These are phyloP conservation scores for Gracilariopsis chorda DNA, from an alignment of 23 red algal species.

Conservation along the genomic window DNA sequence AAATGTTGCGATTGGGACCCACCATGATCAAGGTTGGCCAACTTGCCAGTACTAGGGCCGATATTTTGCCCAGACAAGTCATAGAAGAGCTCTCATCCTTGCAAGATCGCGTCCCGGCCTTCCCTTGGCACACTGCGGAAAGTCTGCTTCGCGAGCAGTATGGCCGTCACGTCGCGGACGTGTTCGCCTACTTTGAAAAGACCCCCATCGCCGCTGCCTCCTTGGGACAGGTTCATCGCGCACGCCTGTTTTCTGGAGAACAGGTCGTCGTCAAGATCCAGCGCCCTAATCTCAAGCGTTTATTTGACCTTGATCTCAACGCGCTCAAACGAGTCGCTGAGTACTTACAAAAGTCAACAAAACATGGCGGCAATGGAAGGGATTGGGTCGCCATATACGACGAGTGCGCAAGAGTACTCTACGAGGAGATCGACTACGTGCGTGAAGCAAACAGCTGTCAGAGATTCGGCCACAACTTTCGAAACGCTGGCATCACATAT, in stretches of 20 bases:
- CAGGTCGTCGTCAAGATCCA: constrained; percentile 95
- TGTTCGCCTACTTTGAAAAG: constrained; percentile 81
- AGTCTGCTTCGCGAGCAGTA: constrained; percentile 68
- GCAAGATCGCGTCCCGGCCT: constrained; percentile 84
- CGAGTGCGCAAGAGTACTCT: constrained; percentile 66
- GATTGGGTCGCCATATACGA: constrained; percentile 88
- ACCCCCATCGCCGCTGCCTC: constrained; percentile 87
- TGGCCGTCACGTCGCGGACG: constrained; percentile 3
- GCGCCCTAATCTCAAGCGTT: constrained; percentile 63
- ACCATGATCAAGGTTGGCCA: constrained; percentile 89
- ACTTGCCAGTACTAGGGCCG: constrained; percentile 69
- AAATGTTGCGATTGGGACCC: constrained; percentile 58
- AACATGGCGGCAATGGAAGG: constrained; percentile 60
- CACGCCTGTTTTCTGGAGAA: constrained; percentile 71
- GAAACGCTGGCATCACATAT: constrained; percentile 47
- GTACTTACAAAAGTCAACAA: constrained; percentile 58
- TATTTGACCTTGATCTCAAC: constrained; percentile 88
- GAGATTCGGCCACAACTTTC: constrained; percentile 67
- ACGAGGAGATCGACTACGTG: constrained; percentile 81
- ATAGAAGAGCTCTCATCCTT: constrained; percentile 79
- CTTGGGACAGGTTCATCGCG: constrained; percentile 92
- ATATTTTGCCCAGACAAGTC: constrained; percentile 77
- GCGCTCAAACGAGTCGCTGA: constrained; percentile 66
- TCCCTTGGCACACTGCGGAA: constrained; percentile 52
- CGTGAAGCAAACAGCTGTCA: constrained; percentile 51